Conservation (phyloP, 345 rosid genomes). For the Syzygium grande region DNA sequence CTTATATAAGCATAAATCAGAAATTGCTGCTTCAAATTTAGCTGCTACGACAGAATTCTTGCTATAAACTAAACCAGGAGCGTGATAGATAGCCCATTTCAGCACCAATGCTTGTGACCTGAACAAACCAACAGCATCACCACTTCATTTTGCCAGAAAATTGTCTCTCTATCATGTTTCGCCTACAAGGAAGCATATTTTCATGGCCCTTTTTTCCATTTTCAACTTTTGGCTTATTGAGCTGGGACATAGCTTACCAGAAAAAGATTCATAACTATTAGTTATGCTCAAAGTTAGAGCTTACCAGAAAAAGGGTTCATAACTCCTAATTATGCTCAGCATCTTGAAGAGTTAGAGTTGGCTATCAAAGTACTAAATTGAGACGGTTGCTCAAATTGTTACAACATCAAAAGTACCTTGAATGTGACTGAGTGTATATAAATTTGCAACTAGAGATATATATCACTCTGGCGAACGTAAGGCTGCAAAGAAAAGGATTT, state of each 20-base stretch:
- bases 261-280: not conserved
- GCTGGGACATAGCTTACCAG: not conserved
- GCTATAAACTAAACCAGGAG: not conserved
- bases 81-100: not conserved
- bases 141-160: not conserved
- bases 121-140: not conserved
- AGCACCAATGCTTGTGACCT: not conserved
- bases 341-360: not conserved
- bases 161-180: not conserved
- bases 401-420: not conserved
- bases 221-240: not conserved
- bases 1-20: not conserved
- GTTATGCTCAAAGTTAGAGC: not conserved
- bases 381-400: no score
- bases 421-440: not conserved
- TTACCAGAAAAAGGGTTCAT: no score
- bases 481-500: not conserved
- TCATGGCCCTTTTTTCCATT: not conserved
- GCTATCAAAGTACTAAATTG: no score
- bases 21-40: not conserved
- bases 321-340: not conserved
- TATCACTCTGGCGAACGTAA: not conserved
- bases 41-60: not conserved
- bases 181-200: not conserved
- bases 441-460: not conserved